Base-by-base conservation (phyloP, 2,329 filamentous ascomycete genomes). In the Volutella citrinella region DNA sequence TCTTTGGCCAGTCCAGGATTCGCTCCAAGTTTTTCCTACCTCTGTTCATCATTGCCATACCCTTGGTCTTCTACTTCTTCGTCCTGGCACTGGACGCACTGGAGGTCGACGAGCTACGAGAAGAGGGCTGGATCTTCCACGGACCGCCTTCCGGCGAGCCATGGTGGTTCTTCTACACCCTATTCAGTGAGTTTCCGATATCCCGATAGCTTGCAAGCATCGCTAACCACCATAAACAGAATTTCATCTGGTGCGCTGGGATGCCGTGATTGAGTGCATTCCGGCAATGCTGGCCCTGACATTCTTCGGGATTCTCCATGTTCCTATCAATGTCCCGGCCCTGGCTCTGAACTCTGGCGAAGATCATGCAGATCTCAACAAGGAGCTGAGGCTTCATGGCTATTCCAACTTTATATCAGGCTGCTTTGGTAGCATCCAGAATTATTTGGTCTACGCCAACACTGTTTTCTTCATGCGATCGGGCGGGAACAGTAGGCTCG, bases 391-490 rank as follows among this genome's bases (percentile, higher is more conserved):
- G 54, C 81, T 95, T 26, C 93, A 98, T 54, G 93, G 93, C 3
- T 78, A 93, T 48, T 96, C 91, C 2, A 98, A 98, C 62, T 84
- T 90, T 13, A 51, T 97, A 10, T 97, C 91, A 8, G 93, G 93
- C 4, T 78, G 83, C 43, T 70, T 79, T 10, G 93, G 93, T 10
- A 96, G 90, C 55, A 94, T 98, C 39, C 76, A 94, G 63, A 98
- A 98, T 60, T 98, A 98, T 55, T 76, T 98, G 3, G 93, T 98
- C 1, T 98, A 97, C 54, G 91, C 91, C 38, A 98, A 98, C 58
- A 96, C 89, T 44, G 78, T 95, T n/a, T 80, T 98, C 36, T 97
- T 98, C 62, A 95, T 97, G 57, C 80, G 86, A 17, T 95, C 89
- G 28, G 93, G 93, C 12, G 93, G 91, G 14, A 80, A 94, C 56